phyloP scores from a whole-genome alignment of 805 yeast species.

The Candida silvatica region DNA sequence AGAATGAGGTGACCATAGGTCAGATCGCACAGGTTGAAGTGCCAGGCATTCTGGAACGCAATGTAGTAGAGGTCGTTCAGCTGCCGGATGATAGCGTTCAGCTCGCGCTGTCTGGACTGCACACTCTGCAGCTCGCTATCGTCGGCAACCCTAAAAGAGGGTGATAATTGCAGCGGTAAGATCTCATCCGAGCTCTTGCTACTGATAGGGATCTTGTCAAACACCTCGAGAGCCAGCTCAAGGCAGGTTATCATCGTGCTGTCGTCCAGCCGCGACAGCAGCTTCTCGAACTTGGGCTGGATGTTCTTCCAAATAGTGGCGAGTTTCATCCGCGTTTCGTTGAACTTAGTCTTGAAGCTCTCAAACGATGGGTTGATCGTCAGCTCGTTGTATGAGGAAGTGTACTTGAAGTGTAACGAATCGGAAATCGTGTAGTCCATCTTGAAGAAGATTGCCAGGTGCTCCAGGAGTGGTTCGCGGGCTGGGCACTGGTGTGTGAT shows the following conservation, averaged over 20 bases:
- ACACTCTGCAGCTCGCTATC: slow-evolving; percentile 34
- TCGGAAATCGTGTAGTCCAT: slow-evolving; percentile 71
- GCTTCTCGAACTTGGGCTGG: slow-evolving; percentile 38
- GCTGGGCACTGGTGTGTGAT: slow-evolving; percentile 65
- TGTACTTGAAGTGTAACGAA: slow-evolving; percentile 63
- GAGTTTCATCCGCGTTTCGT: slow-evolving; percentile 50
- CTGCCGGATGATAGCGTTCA: slow-evolving; percentile 34
- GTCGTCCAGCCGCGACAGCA: slow-evolving; percentile 31
- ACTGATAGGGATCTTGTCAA: slow-evolving; percentile 54
- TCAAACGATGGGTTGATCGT: slow-evolving; percentile 58
- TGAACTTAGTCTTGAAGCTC: slow-evolving; percentile 52
- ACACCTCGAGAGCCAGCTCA: slow-evolving; percentile 48
- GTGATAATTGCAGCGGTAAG: slow-evolving; percentile 19
- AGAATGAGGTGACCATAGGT: slow-evolving; percentile 40
- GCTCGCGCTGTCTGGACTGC: slow-evolving; percentile 29
- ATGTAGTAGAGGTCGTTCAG: slow-evolving; percentile 54
- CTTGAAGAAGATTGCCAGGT: slow-evolving; percentile 54
- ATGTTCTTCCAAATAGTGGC: slow-evolving; percentile 58
- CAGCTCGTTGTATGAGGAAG: slow-evolving; percentile 61
- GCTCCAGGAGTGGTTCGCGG: slow-evolving; percentile 60
- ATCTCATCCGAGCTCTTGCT: slow-evolving; percentile 26
- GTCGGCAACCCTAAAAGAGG: slow-evolving; percentile 23
- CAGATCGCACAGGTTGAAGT: slow-evolving; percentile 62
- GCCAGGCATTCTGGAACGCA: slow-evolving; percentile 71
- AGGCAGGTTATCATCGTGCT: slow-evolving; percentile 36